Base-by-base conservation (phyloP, 129 eudicot genomes). In the Apium graveolens region DNA sequence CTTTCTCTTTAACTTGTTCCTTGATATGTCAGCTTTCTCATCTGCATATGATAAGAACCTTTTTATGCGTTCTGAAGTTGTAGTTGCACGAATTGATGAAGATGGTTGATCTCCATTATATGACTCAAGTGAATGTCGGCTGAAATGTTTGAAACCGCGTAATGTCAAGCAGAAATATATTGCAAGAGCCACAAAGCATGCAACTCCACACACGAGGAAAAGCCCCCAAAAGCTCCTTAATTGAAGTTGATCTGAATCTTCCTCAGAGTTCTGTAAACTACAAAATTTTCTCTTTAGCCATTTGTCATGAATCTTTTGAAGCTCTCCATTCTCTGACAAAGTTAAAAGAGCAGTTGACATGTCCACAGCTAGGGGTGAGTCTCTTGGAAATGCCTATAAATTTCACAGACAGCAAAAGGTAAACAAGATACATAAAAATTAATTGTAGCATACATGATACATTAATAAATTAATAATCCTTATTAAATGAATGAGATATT, bases 311-410 rank as follows among this genome's bases (percentile, higher is more conserved):
- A 95, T 90, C 79, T 84, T 87, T 80, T 92, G 88, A 66, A 95
- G 99, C 26, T 86, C 76, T 0, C 99, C 99, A 62, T 78, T 88
- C 79, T 90, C 97, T 27, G 97, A 87, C 76, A 95, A 77, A 29
- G 80, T 80, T 41, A 95, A 84, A 73, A 95, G 84, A 10, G 97
- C 99, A 2, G 99, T 90, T 27, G 99, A 91, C 96, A 95, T 83
- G 84, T 95, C 99, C 62, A 91, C 46, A 11, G 91, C 96, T 43
- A 95, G 82, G 4, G 92, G 96, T 0, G 99, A 95, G 86, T 89
- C 97, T 79, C 76, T 79, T 49, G 87, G 90, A 83, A 94, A 94
- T 53, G 96, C 98, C 98, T 94, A 49, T 73, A 20, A 42, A 60
- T n/a, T 66, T 66, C 24, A 72, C 37, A 44, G 57, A 42, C 38